Evolutionary conservation across 345 rosid genomes (phyloP).

Genomic region (Sonneratia caseolaris): DNA sequence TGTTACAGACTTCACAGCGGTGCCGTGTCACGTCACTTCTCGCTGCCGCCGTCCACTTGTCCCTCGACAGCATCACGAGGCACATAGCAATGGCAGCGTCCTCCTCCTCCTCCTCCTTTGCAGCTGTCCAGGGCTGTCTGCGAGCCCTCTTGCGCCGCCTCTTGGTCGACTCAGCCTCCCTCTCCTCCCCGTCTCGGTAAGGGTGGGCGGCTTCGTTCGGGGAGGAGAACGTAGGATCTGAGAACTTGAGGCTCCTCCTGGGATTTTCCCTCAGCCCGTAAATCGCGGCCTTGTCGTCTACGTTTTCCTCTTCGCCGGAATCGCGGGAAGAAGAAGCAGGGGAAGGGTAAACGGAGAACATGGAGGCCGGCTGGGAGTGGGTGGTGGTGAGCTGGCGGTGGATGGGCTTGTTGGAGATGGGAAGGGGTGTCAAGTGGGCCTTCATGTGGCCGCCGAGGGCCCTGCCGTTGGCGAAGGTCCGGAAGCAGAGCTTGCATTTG

Average conservation of each 20-base stretch:
- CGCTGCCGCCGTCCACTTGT: slow-evolving; percentile 23
- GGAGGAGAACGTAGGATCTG: slow-evolving; percentile 43
- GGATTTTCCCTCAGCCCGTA: slow-evolving; percentile 14
- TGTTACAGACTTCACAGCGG: slow-evolving; percentile 47
- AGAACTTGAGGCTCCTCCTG: slow-evolving; percentile 31
- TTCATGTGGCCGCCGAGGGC: slow-evolving; percentile 97
- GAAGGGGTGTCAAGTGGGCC: slow-evolving; percentile 39
- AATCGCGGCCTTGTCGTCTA: slow-evolving; percentile 8
- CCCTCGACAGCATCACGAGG: slow-evolving; percentile 91
- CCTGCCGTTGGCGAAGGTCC: slow-evolving; percentile 71
- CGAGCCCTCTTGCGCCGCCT: background rate
- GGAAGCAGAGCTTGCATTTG: slow-evolving; percentile 72
- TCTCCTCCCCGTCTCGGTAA: slow-evolving; percentile 34
- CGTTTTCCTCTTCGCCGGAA: slow-evolving; percentile 13
- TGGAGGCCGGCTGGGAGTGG: slow-evolving; percentile 20
- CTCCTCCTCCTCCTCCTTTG: background rate
- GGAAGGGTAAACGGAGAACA: slow-evolving; percentile 15
- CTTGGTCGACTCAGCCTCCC: slow-evolving; percentile 48
- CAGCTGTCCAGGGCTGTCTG: slow-evolving; percentile 5
- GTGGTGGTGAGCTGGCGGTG: slow-evolving; percentile 19
- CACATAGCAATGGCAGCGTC: slow-evolving; percentile 48
- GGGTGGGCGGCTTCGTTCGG: slow-evolving; percentile 30
- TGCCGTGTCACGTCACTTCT: slow-evolving; percentile 18
- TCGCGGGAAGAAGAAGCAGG: slow-evolving; percentile 23
- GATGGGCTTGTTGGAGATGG: too few species aligned